Base-by-base conservation (phyloP, 257 asterid species). In the Ajuga chamaepitys region DNA sequence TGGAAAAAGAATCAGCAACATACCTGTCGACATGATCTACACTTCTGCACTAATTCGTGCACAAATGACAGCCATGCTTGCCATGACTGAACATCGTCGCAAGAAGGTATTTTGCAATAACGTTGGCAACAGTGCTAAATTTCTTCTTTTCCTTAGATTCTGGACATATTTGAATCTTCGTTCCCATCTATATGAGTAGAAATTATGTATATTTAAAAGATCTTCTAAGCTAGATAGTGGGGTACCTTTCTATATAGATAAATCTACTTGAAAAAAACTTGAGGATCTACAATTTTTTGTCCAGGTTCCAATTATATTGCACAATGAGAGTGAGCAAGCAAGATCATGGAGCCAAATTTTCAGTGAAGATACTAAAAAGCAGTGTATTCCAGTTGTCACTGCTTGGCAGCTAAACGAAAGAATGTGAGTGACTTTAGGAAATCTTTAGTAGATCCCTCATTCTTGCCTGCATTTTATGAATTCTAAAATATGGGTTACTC, bases 351-450 rank as follows among this genome's bases (percentile, higher is more conserved):
- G 98, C 78, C 95, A 82, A 79, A 81, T 90, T 44, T 88, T 84
- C 64, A 94, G 99, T 25, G 95, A 94, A 68, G 99, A 88, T 37
- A 94, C 97, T 63, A 82, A 81, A 18, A 85, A 82, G 71, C 96
- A 88, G 64, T 94, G 96, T 57, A 82, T 94, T 58, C 99, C 99
- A 22, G 99, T 94, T 71, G 57, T 90, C 52, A 88, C 96, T 56
- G 96, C 99, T 46, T 94, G 99, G 99, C 99, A 90, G 69, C 81
- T 94, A 58, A 94, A 94, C 9, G 99, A 94, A 78, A 83, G 99
- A 85, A 94, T 94, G 99, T 90, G 67, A 78, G 68, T 67, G 55
- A 56, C 63, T 67, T 72, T 10, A 20, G 45, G 66, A 35, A 30
- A 42, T 5, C 17, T 47, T 48, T 21, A 18, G n/a, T 13, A 7